A percentile compares a stretch with the other conserved stretches of the same genome.
Evolutionary conservation across 139 green algal species (phyloP).

Genomic region (Desmodesmus armatus): DNA sequence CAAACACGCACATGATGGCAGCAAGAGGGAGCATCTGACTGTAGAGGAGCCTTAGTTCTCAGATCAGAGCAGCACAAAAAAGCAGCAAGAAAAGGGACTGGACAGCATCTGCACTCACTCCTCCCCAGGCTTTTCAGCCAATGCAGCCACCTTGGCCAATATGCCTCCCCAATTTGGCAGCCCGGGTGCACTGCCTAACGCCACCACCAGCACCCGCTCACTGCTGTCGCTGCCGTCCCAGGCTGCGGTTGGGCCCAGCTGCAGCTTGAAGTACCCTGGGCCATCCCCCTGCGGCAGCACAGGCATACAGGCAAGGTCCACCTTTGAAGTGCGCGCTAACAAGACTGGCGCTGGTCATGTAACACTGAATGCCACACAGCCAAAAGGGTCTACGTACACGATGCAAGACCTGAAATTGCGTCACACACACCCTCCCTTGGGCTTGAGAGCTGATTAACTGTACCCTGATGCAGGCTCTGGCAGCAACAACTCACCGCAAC

Average conservation of each 20-base stretch:
- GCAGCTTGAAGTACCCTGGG: slow-evolving; percentile 90
- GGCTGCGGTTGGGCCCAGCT: slow-evolving; percentile 44
- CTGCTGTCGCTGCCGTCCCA: slow-evolving; percentile 9
- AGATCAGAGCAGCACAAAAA: background rate
- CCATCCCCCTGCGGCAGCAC: slow-evolving; percentile 40
- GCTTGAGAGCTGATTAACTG: no score
- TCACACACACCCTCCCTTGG: no score
- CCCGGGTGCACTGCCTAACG: slow-evolving; percentile 93
- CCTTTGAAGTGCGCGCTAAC: no score
- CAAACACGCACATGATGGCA: no score
- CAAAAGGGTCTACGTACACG: background rate
- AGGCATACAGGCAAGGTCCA: no score
- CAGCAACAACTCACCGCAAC: no score
- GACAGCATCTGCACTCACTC: slow-evolving; percentile 3
- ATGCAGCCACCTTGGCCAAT: slow-evolving; percentile 69
- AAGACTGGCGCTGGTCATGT: background rate
- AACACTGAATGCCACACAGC: background rate
- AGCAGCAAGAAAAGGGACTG: background rate
- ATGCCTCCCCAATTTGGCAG: slow-evolving; percentile 95
- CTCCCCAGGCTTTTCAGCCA: slow-evolving; percentile 16
- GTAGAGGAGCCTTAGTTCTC: background rate
- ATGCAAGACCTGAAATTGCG: no score
- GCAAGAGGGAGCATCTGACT: background rate
- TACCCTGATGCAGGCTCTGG: no score
- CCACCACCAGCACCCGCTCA: slow-evolving; percentile 83